Evolutionary conservation across 2,329 filamentous ascomycete species (phyloP).

Genomic region (Geoglossum cookeanum): DNA sequence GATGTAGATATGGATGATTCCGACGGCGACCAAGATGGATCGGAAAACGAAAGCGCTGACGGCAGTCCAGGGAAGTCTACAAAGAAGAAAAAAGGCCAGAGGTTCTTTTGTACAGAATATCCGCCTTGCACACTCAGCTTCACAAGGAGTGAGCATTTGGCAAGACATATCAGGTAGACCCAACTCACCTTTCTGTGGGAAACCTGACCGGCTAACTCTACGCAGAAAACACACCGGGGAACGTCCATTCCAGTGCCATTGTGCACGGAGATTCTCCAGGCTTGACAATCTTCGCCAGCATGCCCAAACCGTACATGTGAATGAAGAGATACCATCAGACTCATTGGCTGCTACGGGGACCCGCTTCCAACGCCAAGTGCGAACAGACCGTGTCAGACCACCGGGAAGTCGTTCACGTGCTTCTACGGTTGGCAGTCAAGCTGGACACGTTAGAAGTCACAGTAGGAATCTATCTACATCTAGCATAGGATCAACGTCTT

Average conservation of each 20-base stretch:
- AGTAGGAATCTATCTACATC: conserved; percentile 72
- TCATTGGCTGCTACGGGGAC: conserved; percentile 86
- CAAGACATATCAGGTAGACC: conserved; percentile 71
- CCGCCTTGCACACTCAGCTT: conserved; percentile 90
- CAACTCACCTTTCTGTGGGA: conserved; percentile 2
- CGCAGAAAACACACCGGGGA: conserved; percentile 89
- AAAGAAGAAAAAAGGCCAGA: conserved; percentile 92
- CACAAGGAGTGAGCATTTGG: conserved; percentile 86
- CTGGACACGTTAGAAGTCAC: conserved; percentile 58
- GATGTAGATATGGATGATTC: conserved; percentile 65
- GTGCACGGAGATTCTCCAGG: conserved; percentile 76
- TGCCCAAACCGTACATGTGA: conserved; percentile 92
- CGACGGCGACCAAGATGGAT: conserved; percentile 39
- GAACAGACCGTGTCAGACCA: conserved; percentile 66
- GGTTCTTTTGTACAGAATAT: conserved; percentile 91
- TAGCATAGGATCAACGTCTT: conserved; percentile 60
- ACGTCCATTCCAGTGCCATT: conserved; percentile 91
- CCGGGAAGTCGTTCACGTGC: conserved; percentile 54
- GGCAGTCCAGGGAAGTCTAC: conserved; percentile 40
- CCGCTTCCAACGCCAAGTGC: conserved; percentile 77
- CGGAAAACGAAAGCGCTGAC: conserved; percentile 29
- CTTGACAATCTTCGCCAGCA: conserved; percentile 92
- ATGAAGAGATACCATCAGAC: conserved; percentile 88
- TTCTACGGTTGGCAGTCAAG: conserved; percentile 55
- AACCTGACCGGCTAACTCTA: conserved; percentile 4